These are phyloP conservation scores for Cryptococcus sp. DNA, from an alignment of 1,284 basidiomycete genomes.

Conservation along the genomic window DNA sequence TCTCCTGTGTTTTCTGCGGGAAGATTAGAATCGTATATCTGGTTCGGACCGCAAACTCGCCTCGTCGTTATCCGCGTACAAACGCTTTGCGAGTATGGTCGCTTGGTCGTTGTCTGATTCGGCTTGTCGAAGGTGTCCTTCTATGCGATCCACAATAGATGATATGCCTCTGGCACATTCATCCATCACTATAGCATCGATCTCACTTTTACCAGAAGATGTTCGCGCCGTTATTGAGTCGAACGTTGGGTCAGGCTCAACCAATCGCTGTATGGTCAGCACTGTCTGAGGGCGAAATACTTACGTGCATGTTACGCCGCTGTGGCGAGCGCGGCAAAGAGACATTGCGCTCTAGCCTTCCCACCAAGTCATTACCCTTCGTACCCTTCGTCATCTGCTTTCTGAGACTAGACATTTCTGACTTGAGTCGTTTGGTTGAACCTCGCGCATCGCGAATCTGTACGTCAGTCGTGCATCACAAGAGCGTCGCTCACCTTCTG, in stretches of 20 bases:
- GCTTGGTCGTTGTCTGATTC: conserved; percentile 31
- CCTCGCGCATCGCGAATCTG: conserved; percentile 33
- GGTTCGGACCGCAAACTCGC: conserved; percentile 10
- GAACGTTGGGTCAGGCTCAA: conserved; percentile 21
- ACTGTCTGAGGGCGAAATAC: conserved; percentile 21
- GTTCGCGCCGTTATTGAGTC: conserved; percentile 21
- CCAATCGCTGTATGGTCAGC: conserved; percentile 23
- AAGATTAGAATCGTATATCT: neutral
- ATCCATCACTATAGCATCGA: conserved; percentile 34
- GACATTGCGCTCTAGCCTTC: conserved; percentile 18
- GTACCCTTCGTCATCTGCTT: conserved; percentile 28
- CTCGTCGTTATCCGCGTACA: conserved; percentile 17
- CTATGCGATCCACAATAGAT: conserved; percentile 37
- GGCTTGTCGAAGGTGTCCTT: conserved; percentile 27
- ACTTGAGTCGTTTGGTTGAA: conserved; percentile 27
- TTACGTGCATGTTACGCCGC: conserved; percentile 50
- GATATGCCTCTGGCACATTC: conserved; percentile 30
- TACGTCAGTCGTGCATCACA: neutral
- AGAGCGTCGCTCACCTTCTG: conserved; percentile 20
- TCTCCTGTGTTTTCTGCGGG: conserved; percentile 60
- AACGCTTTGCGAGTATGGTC: conserved; percentile 6
- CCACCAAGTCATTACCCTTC: conserved; percentile 12
- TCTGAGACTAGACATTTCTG: conserved; percentile 25
- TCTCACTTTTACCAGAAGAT: conserved; percentile 23
- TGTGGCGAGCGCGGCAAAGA: conserved; percentile 52